Base-by-base conservation (phyloP, 768 basidiomycete species). In the Termitomyces sp. region DNA sequence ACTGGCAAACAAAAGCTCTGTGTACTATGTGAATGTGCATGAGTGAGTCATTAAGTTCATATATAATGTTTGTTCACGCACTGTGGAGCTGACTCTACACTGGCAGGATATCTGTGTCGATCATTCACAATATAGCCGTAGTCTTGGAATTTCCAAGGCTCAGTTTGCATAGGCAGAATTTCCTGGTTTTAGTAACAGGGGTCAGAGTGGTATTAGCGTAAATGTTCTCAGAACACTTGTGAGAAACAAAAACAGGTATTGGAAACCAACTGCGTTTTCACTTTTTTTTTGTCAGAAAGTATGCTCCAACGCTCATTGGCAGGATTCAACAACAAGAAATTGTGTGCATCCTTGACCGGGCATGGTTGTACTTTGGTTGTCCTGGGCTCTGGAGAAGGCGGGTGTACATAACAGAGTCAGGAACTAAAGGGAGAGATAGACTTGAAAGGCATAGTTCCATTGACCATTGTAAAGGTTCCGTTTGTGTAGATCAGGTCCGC, bases 1-100 rank as follows among this genome's bases (percentile, higher is more conserved):
- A 9, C n/a, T n/a, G n/a, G 93, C 94, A 3, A 84, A 88, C 65
- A 93, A 91, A 74, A 94, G 90, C 66, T 83, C 91, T 1, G 89
- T 92, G 76, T 96, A 94, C n/a, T n/a, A n/a, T 73, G 92, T 93
- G n/a, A 96, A 94, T 68, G n/a, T n/a, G n/a, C n/a, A n/a, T n/a
- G n/a, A n/a, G n/a, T n/a, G n/a, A n/a, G n/a, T n/a, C n/a, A n/a
- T n/a, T n/a, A n/a, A n/a, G n/a, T n/a, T n/a, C n/a, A n/a, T n/a
- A n/a, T n/a, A n/a, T n/a, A n/a, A n/a, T 92, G 55, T 20, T 35
- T 39, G 7, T 36, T 46, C 22, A 53, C n/a, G n/a, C n/a, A n/a
- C 45, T 59, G 12, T 58, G 22, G 16, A 39, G 8, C 11, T 35
- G 36, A 48, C 2, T 32, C 51, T 13, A 4, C 20, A 45, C 22